Conservation (phyloP, 306 rosid genomes). For the Coriaria nepalensis region DNA sequence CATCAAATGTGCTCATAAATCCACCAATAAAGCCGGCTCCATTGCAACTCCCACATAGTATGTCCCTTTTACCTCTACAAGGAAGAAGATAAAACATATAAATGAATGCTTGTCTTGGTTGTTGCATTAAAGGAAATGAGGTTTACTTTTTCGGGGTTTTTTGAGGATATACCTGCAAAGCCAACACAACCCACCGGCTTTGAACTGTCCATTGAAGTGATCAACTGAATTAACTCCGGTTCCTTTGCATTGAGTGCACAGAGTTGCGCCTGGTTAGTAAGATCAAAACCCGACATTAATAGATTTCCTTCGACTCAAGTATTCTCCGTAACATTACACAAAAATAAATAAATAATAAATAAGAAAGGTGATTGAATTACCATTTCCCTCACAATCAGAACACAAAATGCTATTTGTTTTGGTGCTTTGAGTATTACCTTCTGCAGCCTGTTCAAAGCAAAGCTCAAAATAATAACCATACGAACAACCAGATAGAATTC, state of each 20-base stretch:
- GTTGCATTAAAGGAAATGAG: neutral
- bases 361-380: slow-evolving; percentile 27
- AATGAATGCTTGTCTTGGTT: neutral
- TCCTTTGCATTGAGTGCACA: slow-evolving; percentile 71
- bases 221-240: slow-evolving; percentile 72
- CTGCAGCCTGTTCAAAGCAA: slow-evolving; percentile 59
- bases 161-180: slow-evolving; percentile 59
- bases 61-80: slow-evolving; percentile 78
- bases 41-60: slow-evolving; percentile 78
- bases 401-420: slow-evolving; percentile 55
- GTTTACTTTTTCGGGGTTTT: neutral
- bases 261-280: slow-evolving; percentile 44
- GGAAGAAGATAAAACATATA: slow-evolving; percentile 4
- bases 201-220: slow-evolving; percentile 86
- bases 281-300: neutral
- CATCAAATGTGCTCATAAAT: slow-evolving; percentile 74
- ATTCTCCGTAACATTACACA: slow-evolving; percentile 1
- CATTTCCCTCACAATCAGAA: slow-evolving; percentile 75
- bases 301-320: slow-evolving; percentile 5
- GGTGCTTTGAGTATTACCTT: slow-evolving; percentile 18
- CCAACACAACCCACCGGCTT: slow-evolving; percentile 95
- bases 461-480: neutral
- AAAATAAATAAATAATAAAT: slow-evolving; percentile 1
- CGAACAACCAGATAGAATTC: slow-evolving; percentile 3
- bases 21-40: slow-evolving; percentile 97